A percentile compares a stretch with the other conserved stretches of the same genome.
Evolutionary conservation across 1,284 basidiomycete species (phyloP).

Genomic region (Omphalotus olearius): DNA sequence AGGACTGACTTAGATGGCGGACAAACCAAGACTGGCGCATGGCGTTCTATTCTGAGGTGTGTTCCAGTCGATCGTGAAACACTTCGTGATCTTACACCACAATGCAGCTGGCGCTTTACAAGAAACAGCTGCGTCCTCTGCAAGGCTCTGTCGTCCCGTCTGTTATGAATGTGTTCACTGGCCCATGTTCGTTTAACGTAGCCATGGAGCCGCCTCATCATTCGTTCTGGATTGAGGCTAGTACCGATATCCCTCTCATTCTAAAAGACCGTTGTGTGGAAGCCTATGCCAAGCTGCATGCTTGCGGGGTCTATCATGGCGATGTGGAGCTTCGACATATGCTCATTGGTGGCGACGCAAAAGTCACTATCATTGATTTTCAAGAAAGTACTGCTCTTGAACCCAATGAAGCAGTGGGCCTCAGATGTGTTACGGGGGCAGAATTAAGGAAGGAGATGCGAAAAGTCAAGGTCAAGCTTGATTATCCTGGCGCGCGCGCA

Average conservation of each 20-base stretch:
- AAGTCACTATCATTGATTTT: conserved; percentile 56
- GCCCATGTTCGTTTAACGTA: conserved; percentile 35
- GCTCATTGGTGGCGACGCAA: conserved; percentile 51
- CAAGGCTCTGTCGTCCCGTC: conserved; percentile 51
- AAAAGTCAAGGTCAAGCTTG: conserved; percentile 49
- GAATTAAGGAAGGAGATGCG: conserved; percentile 52
- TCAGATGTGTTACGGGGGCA: conserved; percentile 31
- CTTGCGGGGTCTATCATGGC: conserved; percentile 45
- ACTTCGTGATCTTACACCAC: conserved; percentile 14
- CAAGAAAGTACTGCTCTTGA: conserved; percentile 37
- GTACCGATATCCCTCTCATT: conserved; percentile 43
- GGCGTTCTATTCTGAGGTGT: conserved; percentile 37
- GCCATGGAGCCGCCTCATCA: conserved; percentile 51
- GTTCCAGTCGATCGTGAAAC: conserved; percentile 7
- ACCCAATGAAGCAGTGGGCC: conserved; percentile 31
- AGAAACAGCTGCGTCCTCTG: conserved; percentile 41
- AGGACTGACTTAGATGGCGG: conserved; percentile 31
- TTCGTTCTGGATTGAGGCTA: conserved; percentile 54
- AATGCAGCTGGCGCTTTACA: conserved; percentile 35
- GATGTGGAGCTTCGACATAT: conserved; percentile 49
- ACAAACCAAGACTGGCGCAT: conserved; percentile 32
- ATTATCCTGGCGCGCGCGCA: conserved; percentile 27
- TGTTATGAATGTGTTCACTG: conserved; percentile 46
- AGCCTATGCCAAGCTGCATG: conserved; percentile 46
- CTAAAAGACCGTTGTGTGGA: conserved; percentile 45